Base-by-base conservation (phyloP, 2,329 filamentous ascomycete species). In the Trichoderma sp. region DNA sequence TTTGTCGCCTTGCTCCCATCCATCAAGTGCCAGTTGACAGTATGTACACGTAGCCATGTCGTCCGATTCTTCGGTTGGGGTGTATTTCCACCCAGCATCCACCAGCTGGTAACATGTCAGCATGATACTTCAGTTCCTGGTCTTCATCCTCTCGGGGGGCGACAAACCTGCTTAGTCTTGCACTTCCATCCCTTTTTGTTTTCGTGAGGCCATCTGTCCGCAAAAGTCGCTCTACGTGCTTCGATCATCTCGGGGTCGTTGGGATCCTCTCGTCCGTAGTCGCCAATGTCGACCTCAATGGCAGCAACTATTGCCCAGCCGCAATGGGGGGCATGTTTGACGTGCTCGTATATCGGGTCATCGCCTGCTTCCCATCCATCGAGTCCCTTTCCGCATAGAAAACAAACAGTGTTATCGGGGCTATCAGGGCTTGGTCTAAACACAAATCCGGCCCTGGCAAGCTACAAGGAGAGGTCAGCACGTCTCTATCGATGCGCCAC, bases 281-380 rank as follows among this genome's bases (percentile, higher is more conserved):
- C 89, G 70, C 87, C 86, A 30, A 90, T 82, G 15, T 89, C 87
- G 7, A 88, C 86, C 75, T 91, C 89, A 72, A 89, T 88, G 73
- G 87, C 86, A 76, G 86, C 85, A 78, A 89, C 90, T 70, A 96
- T 88, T 0, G 96, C 96, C 92, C 95, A 98, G 18, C 93, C 94
- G 79, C 96, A 99, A 51, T 90, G 86, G 2, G 90, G 88, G 3
- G 93, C 92, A 79, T 97, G 93, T 75, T 91, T 93, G 34, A 97
- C 80, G 81, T 99, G 96, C 79, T 99, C 96, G 64, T 87, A 86
- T 5, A 97, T 85, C 0, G 96, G 93, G 73, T 94, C 89, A 79
- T 99, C 96, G 26, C 91, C 90, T 51, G 91, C 87, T 77, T 98
- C 95, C 96, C 96, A 99, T 73, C 94, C 95, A 79, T 97, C 94